These are phyloP conservation scores for Cytospora paraplurivora DNA, from an alignment of 2,329 filamentous ascomycete species.

Conservation along the genomic window DNA sequence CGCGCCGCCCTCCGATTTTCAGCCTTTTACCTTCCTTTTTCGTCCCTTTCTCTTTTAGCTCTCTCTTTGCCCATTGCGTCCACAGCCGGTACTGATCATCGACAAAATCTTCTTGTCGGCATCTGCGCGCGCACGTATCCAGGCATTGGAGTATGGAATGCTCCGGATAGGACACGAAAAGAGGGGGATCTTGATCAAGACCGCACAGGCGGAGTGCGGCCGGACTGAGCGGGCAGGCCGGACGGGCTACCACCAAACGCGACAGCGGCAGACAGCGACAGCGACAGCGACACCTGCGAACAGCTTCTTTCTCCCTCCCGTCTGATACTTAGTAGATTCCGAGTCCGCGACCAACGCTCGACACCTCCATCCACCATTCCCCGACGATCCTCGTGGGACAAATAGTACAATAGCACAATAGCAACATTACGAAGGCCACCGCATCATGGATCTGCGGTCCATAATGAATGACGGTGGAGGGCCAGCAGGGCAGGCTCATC, in stretches of 20 bases:
- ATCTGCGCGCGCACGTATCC: background rate
- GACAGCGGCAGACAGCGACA: background rate
- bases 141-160: slow-evolving; percentile 20
- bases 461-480: slow-evolving; percentile 57
- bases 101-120: background rate
- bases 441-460: slow-evolving; percentile 53
- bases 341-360: background rate
- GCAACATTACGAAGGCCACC: slow-evolving; percentile 1
- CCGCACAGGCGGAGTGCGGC: slow-evolving; percentile 1
- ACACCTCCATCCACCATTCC: background rate
- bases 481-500: slow-evolving; percentile 39
- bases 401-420: slow-evolving; percentile 6
- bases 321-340: background rate
- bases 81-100: background rate
- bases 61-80: background rate
- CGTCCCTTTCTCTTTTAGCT: background rate
- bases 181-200: slow-evolving; percentile 9
- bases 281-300: slow-evolving; percentile 20
- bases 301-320: slow-evolving; percentile 11
- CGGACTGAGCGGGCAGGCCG: slow-evolving; percentile 3
- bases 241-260: slow-evolving; percentile 1
- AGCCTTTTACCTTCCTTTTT: background rate
- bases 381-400: background rate
- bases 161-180: slow-evolving; percentile 8
- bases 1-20: background rate